Conservation (phyloP, 768 basidiomycete species). For the Rhodotorula paludigena region DNA sequence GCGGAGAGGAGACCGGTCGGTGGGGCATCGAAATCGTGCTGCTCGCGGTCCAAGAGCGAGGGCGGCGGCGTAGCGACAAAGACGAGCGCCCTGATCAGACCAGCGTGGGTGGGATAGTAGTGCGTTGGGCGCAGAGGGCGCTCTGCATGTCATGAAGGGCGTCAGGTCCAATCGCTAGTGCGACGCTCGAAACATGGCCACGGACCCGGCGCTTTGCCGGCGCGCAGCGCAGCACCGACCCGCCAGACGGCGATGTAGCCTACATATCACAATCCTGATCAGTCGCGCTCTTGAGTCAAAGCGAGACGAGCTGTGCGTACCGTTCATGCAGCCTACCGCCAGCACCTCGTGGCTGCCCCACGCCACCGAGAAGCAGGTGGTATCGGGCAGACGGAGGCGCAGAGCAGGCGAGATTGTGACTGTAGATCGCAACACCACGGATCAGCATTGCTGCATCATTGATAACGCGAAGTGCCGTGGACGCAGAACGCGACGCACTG, state of each 20-base stretch:
- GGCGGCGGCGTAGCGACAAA: constrained; percentile 57
- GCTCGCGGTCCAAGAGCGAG: constrained; percentile 47
- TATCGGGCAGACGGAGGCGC: constrained; percentile 68
- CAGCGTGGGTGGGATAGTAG: constrained; percentile 69
- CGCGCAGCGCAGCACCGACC: constrained; percentile 40
- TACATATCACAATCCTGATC: background rate
- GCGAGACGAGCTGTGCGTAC: constrained; percentile 44
- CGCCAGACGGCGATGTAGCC: constrained; percentile 44
- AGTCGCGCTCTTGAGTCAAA: background rate
- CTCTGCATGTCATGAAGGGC: background rate
- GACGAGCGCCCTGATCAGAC: constrained; percentile 66
- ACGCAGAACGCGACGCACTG: constrained; percentile 49
- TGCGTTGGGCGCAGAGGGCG: constrained; percentile 59
- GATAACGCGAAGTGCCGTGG: too few species aligned
- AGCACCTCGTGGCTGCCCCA: constrained; percentile 83
- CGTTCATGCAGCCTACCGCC: constrained; percentile 78
- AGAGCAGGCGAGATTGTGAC: constrained; percentile 58
- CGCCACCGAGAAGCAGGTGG: constrained; percentile 72
- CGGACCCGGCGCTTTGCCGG: constrained; percentile 16
- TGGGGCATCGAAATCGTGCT: constrained; percentile 53
- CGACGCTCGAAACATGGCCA: too few species aligned
- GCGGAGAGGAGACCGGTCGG: constrained; percentile 71
- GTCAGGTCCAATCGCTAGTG: background rate
- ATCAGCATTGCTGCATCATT: background rate
- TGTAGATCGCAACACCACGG: constrained; percentile 13